Evolutionary conservation across 2,329 filamentous ascomycete genomes (phyloP).

Genomic region (Raffaelea ambrosiae): DNA sequence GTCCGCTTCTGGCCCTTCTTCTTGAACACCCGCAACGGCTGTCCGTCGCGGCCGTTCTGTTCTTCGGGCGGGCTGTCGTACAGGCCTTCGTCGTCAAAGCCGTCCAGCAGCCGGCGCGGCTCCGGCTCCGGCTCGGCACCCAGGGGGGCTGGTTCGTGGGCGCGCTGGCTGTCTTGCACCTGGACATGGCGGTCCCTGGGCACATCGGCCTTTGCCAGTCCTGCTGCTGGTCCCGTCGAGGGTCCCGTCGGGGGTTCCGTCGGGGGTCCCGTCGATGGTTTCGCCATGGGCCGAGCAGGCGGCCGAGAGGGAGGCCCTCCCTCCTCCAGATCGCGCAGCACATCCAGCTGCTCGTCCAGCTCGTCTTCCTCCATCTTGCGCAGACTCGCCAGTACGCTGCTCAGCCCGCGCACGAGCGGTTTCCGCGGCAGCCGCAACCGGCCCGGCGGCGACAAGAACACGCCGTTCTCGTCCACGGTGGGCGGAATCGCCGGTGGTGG

Average conservation of each 20-base stretch:
- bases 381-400: conserved; percentile 63
- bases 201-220: not conserved
- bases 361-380: conserved; percentile 61
- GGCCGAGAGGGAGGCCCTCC: conserved; percentile 17
- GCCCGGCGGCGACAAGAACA: conserved; percentile 34
- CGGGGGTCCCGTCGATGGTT: conserved; percentile 12
- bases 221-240: not conserved
- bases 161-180: conserved; percentile 17
- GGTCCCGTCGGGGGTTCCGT: conserved; percentile 1
- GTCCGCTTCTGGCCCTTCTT: conserved; percentile 80
- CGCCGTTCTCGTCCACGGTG: conserved; percentile 46
- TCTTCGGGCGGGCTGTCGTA: conserved; percentile 50
- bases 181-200: not conserved
- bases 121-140: conserved; percentile 16
- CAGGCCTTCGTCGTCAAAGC: conserved; percentile 54
- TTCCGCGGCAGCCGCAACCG: conserved; percentile 48
- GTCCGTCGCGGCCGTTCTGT: conserved; percentile 38
- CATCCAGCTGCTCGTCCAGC: conserved; percentile 66
- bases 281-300: conserved; percentile 9
- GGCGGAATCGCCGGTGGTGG: conserved; percentile 30
- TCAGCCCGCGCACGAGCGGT: conserved; percentile 60
- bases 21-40: conserved; percentile 59
- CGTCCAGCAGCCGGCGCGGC: conserved; percentile 36
- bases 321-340: conserved; percentile 61
- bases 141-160: conserved; percentile 7